Percentiles rank a stretch among this genome's conserved stretches.
phyloP scores from a whole-genome alignment of 495 filamentous ascomycete species.

The Penicillium ochrochloron region DNA sequence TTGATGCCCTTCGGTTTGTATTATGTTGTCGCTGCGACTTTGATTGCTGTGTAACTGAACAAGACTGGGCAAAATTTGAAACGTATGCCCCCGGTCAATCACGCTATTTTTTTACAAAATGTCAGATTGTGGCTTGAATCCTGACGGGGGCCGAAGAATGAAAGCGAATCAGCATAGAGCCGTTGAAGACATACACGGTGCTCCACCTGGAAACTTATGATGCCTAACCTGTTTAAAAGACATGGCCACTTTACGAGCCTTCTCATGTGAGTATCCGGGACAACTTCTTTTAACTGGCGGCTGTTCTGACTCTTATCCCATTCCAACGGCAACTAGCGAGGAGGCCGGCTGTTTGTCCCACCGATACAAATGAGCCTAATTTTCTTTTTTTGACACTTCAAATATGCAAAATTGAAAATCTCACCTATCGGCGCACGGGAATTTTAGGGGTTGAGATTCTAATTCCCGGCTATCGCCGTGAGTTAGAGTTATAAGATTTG shows the following conservation, averaged over 20 bases:
- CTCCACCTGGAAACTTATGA: background rate
- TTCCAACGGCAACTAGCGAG: background rate
- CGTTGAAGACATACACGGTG: background rate
- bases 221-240: background rate
- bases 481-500: too few species aligned
- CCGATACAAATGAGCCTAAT: background rate
- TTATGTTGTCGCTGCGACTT: too few species aligned
- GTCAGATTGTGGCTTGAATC: background rate
- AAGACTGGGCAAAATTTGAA: too few species aligned
- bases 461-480: too few species aligned
- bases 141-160: background rate
- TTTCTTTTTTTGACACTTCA: background rate
- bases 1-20: too few species aligned
- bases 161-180: background rate
- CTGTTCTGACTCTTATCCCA: background rate
- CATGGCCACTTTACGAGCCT: background rate
- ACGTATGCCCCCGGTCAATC: background rate
- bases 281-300: background rate
- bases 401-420: background rate
- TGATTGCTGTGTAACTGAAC: too few species aligned
- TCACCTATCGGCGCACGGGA: background rate
- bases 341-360: background rate
- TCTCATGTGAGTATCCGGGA: background rate
- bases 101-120: background rate
- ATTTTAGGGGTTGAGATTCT: too few species aligned